phyloP scores from a whole-genome alignment of 2,329 filamentous ascomycete species.

The Cercospora citrullina region DNA sequence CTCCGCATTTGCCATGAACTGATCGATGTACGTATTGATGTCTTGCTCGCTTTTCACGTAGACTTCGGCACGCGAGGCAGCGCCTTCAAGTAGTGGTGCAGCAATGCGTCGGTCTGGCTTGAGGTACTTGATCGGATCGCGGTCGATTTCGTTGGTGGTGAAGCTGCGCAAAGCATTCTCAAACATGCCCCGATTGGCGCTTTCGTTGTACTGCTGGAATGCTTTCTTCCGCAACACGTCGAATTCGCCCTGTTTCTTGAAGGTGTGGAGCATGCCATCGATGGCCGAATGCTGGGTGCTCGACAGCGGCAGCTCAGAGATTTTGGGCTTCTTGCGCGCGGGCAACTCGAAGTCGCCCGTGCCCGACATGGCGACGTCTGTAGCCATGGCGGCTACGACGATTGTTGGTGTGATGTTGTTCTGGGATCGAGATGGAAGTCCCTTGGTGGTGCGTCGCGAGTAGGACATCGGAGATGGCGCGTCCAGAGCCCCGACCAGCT shows the following conservation, averaged over 20 bases:
- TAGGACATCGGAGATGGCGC: neutral
- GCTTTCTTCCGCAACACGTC: slow-evolving; percentile 74
- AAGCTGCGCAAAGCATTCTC: slow-evolving; percentile 47
- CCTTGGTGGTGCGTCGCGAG: neutral
- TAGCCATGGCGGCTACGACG: slow-evolving; percentile 24
- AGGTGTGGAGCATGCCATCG: slow-evolving; percentile 72
- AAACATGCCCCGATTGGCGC: slow-evolving; percentile 52
- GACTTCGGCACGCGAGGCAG: slow-evolving; percentile 72
- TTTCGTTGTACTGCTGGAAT: slow-evolving; percentile 65
- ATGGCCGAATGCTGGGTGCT: slow-evolving; percentile 72
- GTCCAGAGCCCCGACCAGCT: neutral
- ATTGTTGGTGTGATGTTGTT: neutral
- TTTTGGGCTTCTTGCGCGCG: slow-evolving; percentile 63
- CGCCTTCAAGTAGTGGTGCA: slow-evolving; percentile 73
- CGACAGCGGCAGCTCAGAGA: slow-evolving; percentile 71
- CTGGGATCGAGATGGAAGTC: neutral
- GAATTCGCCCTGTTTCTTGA: slow-evolving; percentile 85
- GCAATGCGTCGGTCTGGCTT: slow-evolving; percentile 73
- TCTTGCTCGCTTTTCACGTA: slow-evolving; percentile 70
- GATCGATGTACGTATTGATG: slow-evolving; percentile 67
- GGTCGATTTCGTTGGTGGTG: slow-evolving; percentile 72
- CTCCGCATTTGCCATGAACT: slow-evolving; percentile 64
- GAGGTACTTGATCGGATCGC: slow-evolving; percentile 66
- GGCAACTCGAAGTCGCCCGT: slow-evolving; percentile 36
- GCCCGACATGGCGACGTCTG: slow-evolving; percentile 30